phyloP scores from a whole-genome alignment of 2,329 filamentous ascomycete genomes.

The Aureobasidium lini region DNA sequence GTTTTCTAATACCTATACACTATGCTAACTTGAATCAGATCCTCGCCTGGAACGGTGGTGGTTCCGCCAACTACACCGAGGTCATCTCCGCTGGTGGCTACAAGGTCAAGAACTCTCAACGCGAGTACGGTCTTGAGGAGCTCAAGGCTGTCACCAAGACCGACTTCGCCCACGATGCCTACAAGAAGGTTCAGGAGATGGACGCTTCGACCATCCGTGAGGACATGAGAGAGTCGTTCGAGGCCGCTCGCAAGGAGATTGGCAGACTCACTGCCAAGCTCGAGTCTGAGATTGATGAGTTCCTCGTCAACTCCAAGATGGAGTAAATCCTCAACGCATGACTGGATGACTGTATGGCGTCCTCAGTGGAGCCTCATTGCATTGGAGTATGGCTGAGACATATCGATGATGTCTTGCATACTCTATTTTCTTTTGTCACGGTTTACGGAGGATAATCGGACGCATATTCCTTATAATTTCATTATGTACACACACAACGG shows the following conservation, averaged over 20 bases:
- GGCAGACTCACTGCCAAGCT: constrained; percentile 28
- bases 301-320: neutral
- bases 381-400: constrained; percentile 8
- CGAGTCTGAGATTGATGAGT: constrained; percentile 42
- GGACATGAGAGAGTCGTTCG: constrained; percentile 21
- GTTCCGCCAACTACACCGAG: constrained; percentile 79
- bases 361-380: constrained; percentile 2
- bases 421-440: constrained; percentile 9
- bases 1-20: neutral
- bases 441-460: constrained; percentile 8
- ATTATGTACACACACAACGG: constrained; percentile 2
- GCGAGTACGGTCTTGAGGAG: constrained; percentile 42
- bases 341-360: constrained; percentile 10
- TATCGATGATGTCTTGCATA: constrained; percentile 10
- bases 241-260: constrained; percentile 37
- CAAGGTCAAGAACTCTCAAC: constrained; percentile 39
- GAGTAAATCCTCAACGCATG: neutral
- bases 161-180: constrained; percentile 1
- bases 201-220: constrained; percentile 2
- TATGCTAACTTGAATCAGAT: constrained; percentile 41
- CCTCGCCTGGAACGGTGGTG: constrained; percentile 98
- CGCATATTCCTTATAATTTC: constrained; percentile 1
- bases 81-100: constrained; percentile 72
- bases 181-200: constrained; percentile 10
- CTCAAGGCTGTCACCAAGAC: constrained; percentile 25